These are phyloP conservation scores for Globisporangium iwayamae DNA, from an alignment of 352 stramenopile species.

Conservation along the genomic window DNA sequence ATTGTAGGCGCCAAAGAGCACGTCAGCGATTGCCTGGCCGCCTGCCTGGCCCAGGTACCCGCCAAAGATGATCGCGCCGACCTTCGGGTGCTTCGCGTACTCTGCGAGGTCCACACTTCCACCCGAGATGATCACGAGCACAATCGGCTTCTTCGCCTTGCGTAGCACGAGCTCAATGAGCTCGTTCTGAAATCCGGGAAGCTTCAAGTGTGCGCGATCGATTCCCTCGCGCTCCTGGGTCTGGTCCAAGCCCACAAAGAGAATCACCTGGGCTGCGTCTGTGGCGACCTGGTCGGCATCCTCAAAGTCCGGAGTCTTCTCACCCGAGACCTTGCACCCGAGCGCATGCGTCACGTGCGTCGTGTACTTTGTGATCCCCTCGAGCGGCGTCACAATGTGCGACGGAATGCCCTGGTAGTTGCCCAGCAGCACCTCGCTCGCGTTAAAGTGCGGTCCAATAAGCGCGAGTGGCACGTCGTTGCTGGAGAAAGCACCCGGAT, in stretches of 20 bases:
- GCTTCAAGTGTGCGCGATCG: constrained; percentile 52
- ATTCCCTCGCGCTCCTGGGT: constrained; percentile 63
- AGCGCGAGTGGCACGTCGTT: constrained; percentile 39
- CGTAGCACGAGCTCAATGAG: constrained; percentile 55
- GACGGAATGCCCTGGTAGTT: constrained; percentile 73
- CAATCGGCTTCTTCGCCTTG: constrained; percentile 46
- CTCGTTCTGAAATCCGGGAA: constrained; percentile 60
- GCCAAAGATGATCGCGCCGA: constrained; percentile 62
- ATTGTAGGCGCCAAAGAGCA: constrained; percentile 73
- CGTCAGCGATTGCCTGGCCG: constrained; percentile 66
- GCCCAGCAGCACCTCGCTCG: constrained; percentile 48
- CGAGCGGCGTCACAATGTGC: constrained; percentile 57
- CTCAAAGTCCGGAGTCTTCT: constrained; percentile 45
- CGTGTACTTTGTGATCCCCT: constrained; percentile 32
- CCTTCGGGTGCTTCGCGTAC: constrained; percentile 55
- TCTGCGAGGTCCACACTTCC: constrained; percentile 65
- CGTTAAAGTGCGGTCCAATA: constrained; percentile 77
- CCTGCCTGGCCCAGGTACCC: constrained; percentile 69
- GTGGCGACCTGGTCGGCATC: constrained; percentile 36
- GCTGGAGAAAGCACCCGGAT: constrained; percentile 16
- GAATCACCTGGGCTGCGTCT: constrained; percentile 38
- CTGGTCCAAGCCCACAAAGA: constrained; percentile 70
- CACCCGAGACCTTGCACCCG: constrained; percentile 53
- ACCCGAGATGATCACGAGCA: constrained; percentile 80
- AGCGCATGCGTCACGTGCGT: constrained; percentile 34